Percentiles rank a stretch among this genome's conserved stretches.
These are phyloP conservation scores for Cicer yamashitae DNA, from an alignment of 306 rosid species.

Conservation along the genomic window DNA sequence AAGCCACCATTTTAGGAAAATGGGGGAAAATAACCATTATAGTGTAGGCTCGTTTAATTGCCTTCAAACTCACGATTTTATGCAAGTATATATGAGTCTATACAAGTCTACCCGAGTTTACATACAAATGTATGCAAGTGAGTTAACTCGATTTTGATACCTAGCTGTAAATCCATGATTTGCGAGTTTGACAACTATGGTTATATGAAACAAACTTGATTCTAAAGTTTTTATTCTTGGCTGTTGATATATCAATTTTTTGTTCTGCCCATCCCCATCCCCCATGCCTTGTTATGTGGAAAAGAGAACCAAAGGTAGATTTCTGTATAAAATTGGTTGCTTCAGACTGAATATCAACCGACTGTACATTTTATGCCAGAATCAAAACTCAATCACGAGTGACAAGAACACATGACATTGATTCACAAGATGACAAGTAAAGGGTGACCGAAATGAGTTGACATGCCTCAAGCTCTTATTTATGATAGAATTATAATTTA, in stretches of 20 bases:
- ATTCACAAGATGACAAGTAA: constrained; percentile 28
- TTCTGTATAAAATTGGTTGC: constrained; percentile 1
- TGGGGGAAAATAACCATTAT: neutral
- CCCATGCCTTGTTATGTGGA: neutral
- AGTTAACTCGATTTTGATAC: constrained; percentile 4
- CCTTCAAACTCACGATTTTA: constrained; percentile 4
- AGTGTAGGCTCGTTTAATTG: neutral
- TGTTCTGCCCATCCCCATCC: neutral
- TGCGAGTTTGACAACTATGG: neutral
- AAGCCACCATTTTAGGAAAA: neutral
- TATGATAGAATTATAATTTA: constrained; percentile 19
- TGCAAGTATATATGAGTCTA: neutral
- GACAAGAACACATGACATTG: neutral
- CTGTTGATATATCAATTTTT: neutral
- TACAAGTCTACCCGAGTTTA: neutral
- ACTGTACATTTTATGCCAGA: constrained; percentile 13
- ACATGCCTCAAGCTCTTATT: constrained; percentile 23
- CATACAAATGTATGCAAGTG: neutral
- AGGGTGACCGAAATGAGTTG: neutral
- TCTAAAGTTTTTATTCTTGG: neutral
- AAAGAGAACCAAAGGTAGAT: neutral
- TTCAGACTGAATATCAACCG: constrained; percentile 10
- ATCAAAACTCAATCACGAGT: constrained; percentile 2
- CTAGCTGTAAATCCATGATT: neutral
- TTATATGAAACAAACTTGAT: constrained; percentile 14